These are phyloP conservation scores for Cajanus cajan DNA, from an alignment of 306 rosid genomes.

Conservation along the genomic window DNA sequence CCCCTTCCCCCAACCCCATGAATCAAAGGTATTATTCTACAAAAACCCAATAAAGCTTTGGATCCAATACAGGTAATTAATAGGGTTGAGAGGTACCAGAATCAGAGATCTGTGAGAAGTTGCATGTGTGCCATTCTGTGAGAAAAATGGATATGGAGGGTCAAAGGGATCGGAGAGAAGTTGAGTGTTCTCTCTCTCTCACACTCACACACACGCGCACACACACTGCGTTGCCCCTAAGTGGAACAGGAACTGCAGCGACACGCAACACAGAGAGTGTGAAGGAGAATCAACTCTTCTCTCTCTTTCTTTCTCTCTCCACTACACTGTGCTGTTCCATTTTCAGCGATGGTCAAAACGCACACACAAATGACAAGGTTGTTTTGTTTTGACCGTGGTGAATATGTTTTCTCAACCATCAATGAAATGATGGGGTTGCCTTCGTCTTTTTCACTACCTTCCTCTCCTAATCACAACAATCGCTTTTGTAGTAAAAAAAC, in stretches of 20 bases:
- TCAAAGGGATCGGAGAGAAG: slow-evolving; percentile 16
- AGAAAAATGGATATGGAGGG: slow-evolving; percentile 9
- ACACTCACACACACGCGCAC: neutral
- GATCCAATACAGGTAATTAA: slow-evolving; percentile 24
- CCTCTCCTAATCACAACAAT: slow-evolving; percentile 20
- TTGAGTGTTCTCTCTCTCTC: neutral
- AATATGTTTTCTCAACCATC: neutral
- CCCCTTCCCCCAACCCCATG: neutral
- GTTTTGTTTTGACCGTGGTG: slow-evolving; percentile 26
- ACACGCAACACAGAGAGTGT: slow-evolving; percentile 22
- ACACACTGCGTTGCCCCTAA: neutral
- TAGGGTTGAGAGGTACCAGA: slow-evolving; percentile 39
- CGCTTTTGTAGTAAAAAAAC: neutral
- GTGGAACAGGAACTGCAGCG: neutral
- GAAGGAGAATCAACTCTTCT: neutral
- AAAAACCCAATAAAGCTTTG: slow-evolving; percentile 3
- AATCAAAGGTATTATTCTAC: neutral
- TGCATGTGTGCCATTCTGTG: slow-evolving; percentile 2
- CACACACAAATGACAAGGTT: neutral
- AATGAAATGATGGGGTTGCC: neutral
- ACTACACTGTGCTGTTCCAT: neutral
- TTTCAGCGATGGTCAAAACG: slow-evolving; percentile 33
- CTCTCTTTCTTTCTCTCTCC: slow-evolving; percentile 13
- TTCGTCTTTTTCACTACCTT: slow-evolving; percentile 4
- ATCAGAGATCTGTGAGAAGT: slow-evolving; percentile 43